Evolutionary conservation across 495 filamentous ascomycete species (phyloP).

Genomic region (Penicillium coffeae): DNA sequence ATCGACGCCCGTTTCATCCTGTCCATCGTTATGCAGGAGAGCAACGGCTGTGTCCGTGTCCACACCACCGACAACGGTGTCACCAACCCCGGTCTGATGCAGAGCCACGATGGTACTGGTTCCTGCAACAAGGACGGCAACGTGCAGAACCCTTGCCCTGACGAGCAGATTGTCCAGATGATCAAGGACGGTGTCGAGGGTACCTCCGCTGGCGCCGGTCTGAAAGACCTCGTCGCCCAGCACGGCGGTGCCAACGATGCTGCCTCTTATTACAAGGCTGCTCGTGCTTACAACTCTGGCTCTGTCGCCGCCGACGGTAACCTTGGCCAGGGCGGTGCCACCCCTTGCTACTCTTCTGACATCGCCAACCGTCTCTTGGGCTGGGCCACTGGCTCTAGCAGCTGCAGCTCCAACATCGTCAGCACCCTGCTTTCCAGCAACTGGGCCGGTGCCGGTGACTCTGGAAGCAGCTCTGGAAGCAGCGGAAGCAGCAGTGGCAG

Average conservation of each 20-base stretch:
- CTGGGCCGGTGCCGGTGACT: conserved; percentile 5
- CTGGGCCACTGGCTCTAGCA: conserved; percentile 32
- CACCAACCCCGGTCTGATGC: conserved; percentile 55
- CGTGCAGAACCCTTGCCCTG: conserved; percentile 42
- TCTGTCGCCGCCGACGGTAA: conserved; percentile 41
- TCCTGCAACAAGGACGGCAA: conserved; percentile 40
- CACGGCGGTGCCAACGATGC: conserved; percentile 25
- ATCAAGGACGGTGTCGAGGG: conserved; percentile 44
- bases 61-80: conserved; percentile 43
- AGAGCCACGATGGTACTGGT: conserved; percentile 44
- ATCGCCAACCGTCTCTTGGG: conserved; percentile 55
- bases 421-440: conserved; percentile 5
- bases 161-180: conserved; percentile 43
- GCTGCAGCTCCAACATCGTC: conserved; percentile 15
- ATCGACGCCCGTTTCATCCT: conserved; percentile 57
- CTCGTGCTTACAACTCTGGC: conserved; percentile 58
- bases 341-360: conserved; percentile 54
- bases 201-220: conserved; percentile 39
- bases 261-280: conserved; percentile 45
- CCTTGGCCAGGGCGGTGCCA: conserved; percentile 48
- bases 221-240: conserved; percentile 32
- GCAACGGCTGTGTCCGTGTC: conserved; percentile 54
- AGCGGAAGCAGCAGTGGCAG: neutral
- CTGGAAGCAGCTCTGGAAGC: conserved; percentile 6
- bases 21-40: conserved; percentile 56